A percentile compares a stretch with the other conserved stretches of the same genome.
These are phyloP conservation scores for Thielaviopsis populi DNA, from an alignment of 2,329 filamentous ascomycete genomes.

Conservation along the genomic window DNA sequence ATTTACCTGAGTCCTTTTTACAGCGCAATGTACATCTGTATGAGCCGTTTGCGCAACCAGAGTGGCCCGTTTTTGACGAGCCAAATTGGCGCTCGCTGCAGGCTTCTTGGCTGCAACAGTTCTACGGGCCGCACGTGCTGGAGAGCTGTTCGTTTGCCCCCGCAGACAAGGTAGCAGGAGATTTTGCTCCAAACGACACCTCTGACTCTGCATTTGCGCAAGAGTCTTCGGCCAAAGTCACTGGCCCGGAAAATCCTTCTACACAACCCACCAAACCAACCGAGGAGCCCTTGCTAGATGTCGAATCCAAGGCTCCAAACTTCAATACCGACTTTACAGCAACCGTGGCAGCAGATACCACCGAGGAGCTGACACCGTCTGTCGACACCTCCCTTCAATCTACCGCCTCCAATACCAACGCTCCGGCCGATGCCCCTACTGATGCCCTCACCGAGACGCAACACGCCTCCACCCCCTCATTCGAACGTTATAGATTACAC, in stretches of 20 bases:
- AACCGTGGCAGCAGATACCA: no score
- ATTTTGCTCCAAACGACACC: no score
- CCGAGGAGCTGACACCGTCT: neutral
- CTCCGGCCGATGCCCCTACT: neutral
- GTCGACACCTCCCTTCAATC: neutral
- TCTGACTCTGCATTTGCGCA: neutral
- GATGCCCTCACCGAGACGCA: neutral
- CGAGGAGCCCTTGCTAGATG: neutral
- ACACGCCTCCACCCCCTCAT: neutral
- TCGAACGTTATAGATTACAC: conserved; percentile 12
- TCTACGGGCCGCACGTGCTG: conserved; percentile 11
- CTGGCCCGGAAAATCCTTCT: neutral
- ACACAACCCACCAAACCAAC: neutral
- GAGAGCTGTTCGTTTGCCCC: neutral
- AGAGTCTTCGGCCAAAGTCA: no score
- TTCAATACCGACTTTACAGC: neutral
- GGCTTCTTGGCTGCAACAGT: conserved; percentile 15
- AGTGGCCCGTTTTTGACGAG: conserved; percentile 14
- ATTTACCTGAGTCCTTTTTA: conserved; percentile 8
- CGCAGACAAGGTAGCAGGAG: neutral
- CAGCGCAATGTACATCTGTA: conserved; percentile 11
- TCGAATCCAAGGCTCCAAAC: neutral
- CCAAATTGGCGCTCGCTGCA: conserved; percentile 15
- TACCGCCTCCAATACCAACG: neutral
- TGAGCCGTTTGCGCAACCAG: conserved; percentile 13